These are phyloP conservation scores for Aurifilum marmelostoma DNA, from an alignment of 2,329 filamentous ascomycete genomes.

Conservation along the genomic window DNA sequence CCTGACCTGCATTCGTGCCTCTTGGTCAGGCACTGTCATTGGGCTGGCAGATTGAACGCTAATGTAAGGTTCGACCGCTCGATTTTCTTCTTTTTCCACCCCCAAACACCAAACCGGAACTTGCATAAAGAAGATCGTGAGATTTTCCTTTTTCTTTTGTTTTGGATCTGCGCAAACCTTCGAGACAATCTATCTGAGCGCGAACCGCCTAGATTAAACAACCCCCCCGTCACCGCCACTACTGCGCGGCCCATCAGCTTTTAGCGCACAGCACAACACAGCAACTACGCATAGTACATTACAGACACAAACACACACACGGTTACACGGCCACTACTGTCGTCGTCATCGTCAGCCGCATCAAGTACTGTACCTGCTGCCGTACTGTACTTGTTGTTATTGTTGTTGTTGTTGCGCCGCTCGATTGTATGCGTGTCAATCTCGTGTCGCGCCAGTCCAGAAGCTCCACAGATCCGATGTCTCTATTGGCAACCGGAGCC, in stretches of 20 bases:
- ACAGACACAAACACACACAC: neutral
- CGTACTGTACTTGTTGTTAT: too few relatives aligned
- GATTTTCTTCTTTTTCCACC: constrained; percentile 9
- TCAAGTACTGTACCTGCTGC: neutral
- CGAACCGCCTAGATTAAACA: constrained; percentile 1
- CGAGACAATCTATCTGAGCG: constrained; percentile 18
- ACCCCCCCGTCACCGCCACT: constrained; percentile 6
- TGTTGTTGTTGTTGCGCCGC: neutral
- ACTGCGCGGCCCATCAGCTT: constrained; percentile 7
- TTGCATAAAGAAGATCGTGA: constrained; percentile 5
- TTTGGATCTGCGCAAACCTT: constrained; percentile 13
- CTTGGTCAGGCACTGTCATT: constrained; percentile 21
- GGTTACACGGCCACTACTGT: neutral
- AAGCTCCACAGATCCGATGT: constrained; percentile 19
- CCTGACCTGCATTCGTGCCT: constrained; percentile 19
- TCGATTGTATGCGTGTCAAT: constrained; percentile 18
- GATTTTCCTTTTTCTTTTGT: constrained; percentile 7
- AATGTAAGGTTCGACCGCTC: constrained; percentile 27
- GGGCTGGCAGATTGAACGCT: constrained; percentile 21
- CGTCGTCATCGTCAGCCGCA: neutral
- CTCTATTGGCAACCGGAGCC: constrained; percentile 16
- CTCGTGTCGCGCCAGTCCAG: constrained; percentile 24
- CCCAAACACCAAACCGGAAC: neutral
- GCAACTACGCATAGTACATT: neutral
- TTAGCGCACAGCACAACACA: constrained; percentile 3